Evolutionary conservation across 495 filamentous ascomycete genomes (phyloP).

Genomic region (Daldinia loculata): DNA sequence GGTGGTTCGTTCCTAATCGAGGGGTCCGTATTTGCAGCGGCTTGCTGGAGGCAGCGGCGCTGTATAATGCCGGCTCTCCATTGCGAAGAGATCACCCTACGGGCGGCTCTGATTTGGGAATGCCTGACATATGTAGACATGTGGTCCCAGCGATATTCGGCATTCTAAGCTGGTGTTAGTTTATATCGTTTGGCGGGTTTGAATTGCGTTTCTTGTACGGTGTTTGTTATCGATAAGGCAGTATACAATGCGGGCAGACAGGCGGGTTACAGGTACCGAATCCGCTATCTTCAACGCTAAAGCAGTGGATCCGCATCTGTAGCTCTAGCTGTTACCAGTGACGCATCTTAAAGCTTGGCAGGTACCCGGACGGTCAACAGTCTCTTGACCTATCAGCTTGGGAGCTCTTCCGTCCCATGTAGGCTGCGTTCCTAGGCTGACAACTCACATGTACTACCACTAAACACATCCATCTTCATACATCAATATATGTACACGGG

Average conservation of each 20-base stretch:
- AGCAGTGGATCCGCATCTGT: not conserved
- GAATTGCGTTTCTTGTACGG: slow-evolving; percentile 4
- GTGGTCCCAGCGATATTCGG: slow-evolving; percentile 35
- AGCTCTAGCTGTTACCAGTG: slow-evolving; percentile 18
- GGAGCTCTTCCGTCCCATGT: too few species aligned
- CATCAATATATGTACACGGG: not conserved
- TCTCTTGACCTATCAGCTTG: not conserved
- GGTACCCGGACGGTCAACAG: slow-evolving; percentile 32
- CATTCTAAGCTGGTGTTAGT: not conserved
- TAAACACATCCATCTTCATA: not conserved
- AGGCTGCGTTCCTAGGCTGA: slow-evolving; percentile 6
- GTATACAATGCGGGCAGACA: not conserved
- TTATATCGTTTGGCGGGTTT: not conserved
- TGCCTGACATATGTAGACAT: slow-evolving; percentile 47
- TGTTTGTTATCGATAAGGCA: slow-evolving; percentile 28
- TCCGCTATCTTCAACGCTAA: not conserved
- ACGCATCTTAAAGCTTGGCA: slow-evolving; percentile 38
- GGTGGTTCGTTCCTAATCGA: slow-evolving; percentile 3
- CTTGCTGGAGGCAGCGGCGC: slow-evolving; percentile 32
- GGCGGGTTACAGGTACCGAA: not conserved
- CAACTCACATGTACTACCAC: slow-evolving; percentile 24
- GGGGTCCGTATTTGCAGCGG: not conserved
- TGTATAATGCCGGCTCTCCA: slow-evolving; percentile 16
- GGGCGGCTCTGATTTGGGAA: slow-evolving; percentile 41
- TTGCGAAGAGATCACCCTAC: slow-evolving; percentile 39